These are phyloP conservation scores for Blastomyces silverae DNA, from an alignment of 2,329 filamentous ascomycete genomes.

Conservation along the genomic window DNA sequence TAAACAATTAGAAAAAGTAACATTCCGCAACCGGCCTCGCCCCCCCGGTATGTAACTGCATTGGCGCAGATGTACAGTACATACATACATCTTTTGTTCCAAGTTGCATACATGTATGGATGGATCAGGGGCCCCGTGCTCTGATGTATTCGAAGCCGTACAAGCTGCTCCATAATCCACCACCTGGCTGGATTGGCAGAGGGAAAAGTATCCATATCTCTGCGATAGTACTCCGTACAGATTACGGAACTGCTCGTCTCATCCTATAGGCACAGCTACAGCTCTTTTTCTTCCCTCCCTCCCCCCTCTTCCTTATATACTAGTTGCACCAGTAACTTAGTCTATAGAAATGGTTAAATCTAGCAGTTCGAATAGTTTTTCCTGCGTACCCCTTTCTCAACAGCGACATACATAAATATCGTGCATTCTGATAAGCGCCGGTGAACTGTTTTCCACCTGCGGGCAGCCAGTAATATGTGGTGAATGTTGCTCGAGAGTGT, in stretches of 20 bases:
- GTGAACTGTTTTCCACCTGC: neutral
- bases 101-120: neutral
- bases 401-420: neutral
- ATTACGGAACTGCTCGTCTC: no score
- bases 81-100: no score
- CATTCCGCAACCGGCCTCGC: neutral
- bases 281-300: no score
- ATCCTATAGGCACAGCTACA: no score
- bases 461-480: no score
- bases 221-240: no score
- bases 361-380: neutral
- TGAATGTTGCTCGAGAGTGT: no score
- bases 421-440: neutral
- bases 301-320: no score
- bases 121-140: neutral
- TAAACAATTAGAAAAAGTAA: neutral
- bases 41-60: neutral
- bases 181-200: neutral
- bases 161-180: neutral
- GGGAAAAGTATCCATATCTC: no score
- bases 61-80: neutral
- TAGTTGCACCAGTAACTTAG: neutral
- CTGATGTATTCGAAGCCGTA: neutral
- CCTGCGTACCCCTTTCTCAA: neutral
- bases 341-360: neutral